phyloP scores from a whole-genome alignment of 2,329 filamentous ascomycete species.

The Chalaropsis thielavioides region DNA sequence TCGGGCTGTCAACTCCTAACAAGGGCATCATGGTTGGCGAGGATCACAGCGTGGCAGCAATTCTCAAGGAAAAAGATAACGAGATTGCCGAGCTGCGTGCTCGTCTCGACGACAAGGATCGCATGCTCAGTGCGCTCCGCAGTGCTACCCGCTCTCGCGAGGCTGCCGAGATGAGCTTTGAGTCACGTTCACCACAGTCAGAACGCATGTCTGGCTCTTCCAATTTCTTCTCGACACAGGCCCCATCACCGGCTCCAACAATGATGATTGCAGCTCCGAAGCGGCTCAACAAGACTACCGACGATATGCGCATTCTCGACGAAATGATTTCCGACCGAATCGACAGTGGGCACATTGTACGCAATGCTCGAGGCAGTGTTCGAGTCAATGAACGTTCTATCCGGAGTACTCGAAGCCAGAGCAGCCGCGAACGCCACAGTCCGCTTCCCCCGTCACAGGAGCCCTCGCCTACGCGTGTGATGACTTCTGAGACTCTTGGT shows the following conservation, averaged over 20 bases:
- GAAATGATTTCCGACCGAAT: constrained; percentile 91
- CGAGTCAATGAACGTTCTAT: constrained; percentile 25
- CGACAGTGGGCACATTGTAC: constrained; percentile 57
- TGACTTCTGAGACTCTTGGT: neutral
- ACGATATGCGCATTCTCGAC: constrained; percentile 91
- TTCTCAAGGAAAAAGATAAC: constrained; percentile 75
- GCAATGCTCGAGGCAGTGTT: constrained; percentile 52
- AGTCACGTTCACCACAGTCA: constrained; percentile 13
- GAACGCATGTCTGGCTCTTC: constrained; percentile 26
- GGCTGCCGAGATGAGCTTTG: constrained; percentile 42
- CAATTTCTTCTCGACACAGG: constrained; percentile 22
- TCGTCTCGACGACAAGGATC: constrained; percentile 83
- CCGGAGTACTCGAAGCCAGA: constrained; percentile 13
- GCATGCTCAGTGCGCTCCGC: constrained; percentile 77
- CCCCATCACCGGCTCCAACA: constrained; percentile 21
- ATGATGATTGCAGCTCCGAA: constrained; percentile 22
- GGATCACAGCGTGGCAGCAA: constrained; percentile 56
- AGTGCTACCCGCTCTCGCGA: constrained; percentile 77
- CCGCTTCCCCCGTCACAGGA: constrained; percentile 13
- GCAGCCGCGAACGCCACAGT: constrained; percentile 6
- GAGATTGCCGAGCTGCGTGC: constrained; percentile 87
- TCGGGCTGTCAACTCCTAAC: constrained; percentile 48
- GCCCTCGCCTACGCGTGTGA: constrained; percentile 6
- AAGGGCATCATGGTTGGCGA: constrained; percentile 59
- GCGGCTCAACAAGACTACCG: constrained; percentile 55